Conservation (phyloP, 768 basidiomycete species). For the Suillus brevipes region DNA sequence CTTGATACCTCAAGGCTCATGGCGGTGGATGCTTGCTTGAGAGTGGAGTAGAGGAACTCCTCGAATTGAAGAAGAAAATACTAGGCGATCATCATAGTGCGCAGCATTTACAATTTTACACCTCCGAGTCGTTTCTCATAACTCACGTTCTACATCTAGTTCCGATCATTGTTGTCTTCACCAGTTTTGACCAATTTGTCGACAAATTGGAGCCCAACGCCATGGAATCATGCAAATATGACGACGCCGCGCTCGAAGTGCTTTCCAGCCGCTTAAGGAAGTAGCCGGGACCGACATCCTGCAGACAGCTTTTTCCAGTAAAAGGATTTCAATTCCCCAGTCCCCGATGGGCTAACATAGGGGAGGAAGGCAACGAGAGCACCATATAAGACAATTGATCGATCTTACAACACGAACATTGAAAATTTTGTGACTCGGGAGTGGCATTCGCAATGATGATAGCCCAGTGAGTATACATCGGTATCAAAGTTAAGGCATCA, state of each 20-base stretch:
- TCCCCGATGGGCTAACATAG: background rate
- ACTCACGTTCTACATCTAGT: background rate
- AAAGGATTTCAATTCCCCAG: background rate
- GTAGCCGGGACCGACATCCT: constrained; percentile 5
- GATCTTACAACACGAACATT: constrained; percentile 11
- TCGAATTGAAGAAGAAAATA: constrained; percentile 5
- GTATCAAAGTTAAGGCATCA: constrained; percentile 7
- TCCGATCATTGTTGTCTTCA: constrained; percentile 11
- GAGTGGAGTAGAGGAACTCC: constrained; percentile 1
- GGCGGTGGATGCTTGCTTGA: constrained; percentile 9
- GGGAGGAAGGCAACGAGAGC: background rate
- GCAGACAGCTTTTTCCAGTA: constrained; percentile 10
- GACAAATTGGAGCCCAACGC: constrained; percentile 3
- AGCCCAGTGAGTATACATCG: constrained; percentile 10
- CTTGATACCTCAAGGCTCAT: constrained; percentile 7
- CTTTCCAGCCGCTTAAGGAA: constrained; percentile 5
- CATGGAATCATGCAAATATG: background rate
- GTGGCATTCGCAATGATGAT: constrained; percentile 8
- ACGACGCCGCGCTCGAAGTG: background rate
- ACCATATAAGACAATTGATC: constrained; percentile 5
- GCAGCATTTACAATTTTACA: background rate
- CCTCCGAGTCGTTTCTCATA: background rate
- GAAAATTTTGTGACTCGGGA: constrained; percentile 8
- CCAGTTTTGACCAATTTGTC: constrained; percentile 6
- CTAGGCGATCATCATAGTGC: constrained; percentile 10